These are phyloP conservation scores for Umbelopsis sp. DNA, from an alignment of 192 early-diverging fungal species.

Conservation along the genomic window DNA sequence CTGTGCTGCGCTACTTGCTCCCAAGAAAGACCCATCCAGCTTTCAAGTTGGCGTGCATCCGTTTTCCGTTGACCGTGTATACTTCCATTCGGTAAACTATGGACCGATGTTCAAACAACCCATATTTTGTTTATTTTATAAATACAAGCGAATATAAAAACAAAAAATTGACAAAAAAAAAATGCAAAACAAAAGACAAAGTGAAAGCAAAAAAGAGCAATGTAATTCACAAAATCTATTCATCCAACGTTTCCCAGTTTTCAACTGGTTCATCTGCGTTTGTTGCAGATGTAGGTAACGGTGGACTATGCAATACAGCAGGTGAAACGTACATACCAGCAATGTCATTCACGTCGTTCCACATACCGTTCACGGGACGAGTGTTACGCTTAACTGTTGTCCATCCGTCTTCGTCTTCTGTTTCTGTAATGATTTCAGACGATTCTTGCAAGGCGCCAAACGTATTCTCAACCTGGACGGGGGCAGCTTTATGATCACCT, in stretches of 20 bases:
- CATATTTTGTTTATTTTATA: not conserved
- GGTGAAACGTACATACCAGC: conserved; percentile 3
- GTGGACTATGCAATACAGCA: not conserved
- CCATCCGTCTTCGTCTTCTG: conserved; percentile 14
- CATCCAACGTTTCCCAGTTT: conserved; percentile 6
- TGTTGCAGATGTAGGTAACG: not conserved
- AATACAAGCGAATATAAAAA: conserved; percentile 5
- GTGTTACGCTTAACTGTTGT: not conserved
- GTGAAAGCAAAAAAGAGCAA: not conserved
- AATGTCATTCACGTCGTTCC: conserved; percentile 7
- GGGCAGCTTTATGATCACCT: not conserved
- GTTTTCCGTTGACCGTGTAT: conserved; percentile 11
- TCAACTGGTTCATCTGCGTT: not conserved
- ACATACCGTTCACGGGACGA: not conserved
- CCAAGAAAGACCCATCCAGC: conserved; percentile 14
- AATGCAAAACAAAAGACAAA: not conserved
- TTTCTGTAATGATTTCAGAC: not conserved
- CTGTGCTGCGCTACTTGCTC: conserved; percentile 19
- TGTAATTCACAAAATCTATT: not conserved
- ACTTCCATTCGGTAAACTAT: conserved; percentile 2
- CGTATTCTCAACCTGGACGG: conserved; percentile 1
- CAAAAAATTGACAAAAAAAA: too few relatives aligned
- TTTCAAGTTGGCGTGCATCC: conserved; percentile 7
- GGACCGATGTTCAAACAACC: conserved; percentile 17
- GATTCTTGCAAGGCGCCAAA: not conserved